Percentiles rank a stretch among this genome's conserved stretches.
These are phyloP conservation scores for Metschnikowia peoriensis DNA, from an alignment of 805 yeast genomes.

Conservation along the genomic window DNA sequence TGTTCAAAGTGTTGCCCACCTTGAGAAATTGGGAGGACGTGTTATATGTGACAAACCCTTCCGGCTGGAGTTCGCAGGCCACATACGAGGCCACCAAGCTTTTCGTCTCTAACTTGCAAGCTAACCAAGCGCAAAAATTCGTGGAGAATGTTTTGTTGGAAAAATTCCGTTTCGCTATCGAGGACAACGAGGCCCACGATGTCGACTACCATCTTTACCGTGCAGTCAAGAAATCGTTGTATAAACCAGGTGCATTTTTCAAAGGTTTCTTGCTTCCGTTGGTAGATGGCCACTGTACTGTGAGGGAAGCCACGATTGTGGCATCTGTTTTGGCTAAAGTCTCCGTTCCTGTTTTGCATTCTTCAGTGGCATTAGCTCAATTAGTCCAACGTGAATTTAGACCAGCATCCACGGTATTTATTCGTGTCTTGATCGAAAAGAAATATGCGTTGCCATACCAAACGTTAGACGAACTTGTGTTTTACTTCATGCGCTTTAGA, in stretches of 20 bases:
- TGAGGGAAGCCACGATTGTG: slow-evolving; percentile 92
- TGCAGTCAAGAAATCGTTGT: slow-evolving; percentile 85
- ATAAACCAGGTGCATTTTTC: slow-evolving; percentile 97
- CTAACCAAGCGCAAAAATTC: slow-evolving; percentile 86
- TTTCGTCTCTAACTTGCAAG: slow-evolving; percentile 84
- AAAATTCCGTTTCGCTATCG: slow-evolving; percentile 68
- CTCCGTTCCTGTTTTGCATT: slow-evolving; percentile 91
- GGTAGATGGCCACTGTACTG: slow-evolving; percentile 83
- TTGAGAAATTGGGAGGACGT: slow-evolving; percentile 95
- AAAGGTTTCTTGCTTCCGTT: slow-evolving; percentile 93
- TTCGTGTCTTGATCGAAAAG: slow-evolving; percentile 85
- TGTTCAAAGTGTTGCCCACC: slow-evolving; percentile 92
- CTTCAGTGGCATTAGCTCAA: slow-evolving; percentile 91
- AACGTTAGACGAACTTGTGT: slow-evolving; percentile 90
- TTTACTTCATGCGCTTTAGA: slow-evolving; percentile 90
- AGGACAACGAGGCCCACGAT: slow-evolving; percentile 69
- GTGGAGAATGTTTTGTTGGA: slow-evolving; percentile 66
- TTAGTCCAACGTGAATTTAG: slow-evolving; percentile 75
- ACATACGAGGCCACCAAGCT: slow-evolving; percentile 92
- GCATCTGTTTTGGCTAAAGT: slow-evolving; percentile 87
- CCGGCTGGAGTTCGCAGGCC: slow-evolving; percentile 92
- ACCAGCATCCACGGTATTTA: slow-evolving; percentile 88
- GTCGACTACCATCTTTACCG: slow-evolving; percentile 92
- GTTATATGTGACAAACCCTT: slow-evolving; percentile 88
- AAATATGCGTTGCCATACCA: slow-evolving; percentile 96